Evolutionary conservation across 306 rosid species (phyloP), one percentile per base, ranked within the genome.

Genomic region (Mimosa pudica): DNA sequence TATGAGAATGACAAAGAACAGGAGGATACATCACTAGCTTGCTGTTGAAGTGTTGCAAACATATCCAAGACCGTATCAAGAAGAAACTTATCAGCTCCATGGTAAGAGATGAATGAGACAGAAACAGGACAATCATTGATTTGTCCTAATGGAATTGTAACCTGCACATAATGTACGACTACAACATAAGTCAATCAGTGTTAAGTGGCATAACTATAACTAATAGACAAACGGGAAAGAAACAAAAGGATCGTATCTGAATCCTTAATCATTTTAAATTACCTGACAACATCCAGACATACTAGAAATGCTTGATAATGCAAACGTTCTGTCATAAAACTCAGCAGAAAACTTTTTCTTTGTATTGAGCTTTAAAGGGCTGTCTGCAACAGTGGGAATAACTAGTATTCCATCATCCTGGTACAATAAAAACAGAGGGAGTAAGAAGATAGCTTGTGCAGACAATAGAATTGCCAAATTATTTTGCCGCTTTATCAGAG

Each of bases 51-150:
- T 77, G 83, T 76, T 52, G 88, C 17, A 87, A 90, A 81, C 85
- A 91, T 83, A 82, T 89, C 97, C 93, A 93, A 84, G 82, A 93
- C 84, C 47, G 84, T 89, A 77, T 91, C 93, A 71, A 93, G 98
- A 85, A 93, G 98, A 91, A 93, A 93, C 69, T 93, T 93, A 85
- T 93, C 98, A 33, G 83, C 87, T 71, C 94, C 92, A 70, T 91
- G 98, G 73, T 48, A 84, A 30, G 93, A 83, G 71, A 91, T 75
- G 82, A 91, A 84, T 71, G 98, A 93, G 82, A 93, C 84, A 82
- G 94, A 93, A 79, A 87, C 77, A 51, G 92, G 90, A 85, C 76
- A 82, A 75, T 74, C 88, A 58, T 86, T 83, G 69, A 85, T 89
- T 85, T 64, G 81, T 86, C 94, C 97, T 70, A 93, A 74, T 4